These are phyloP conservation scores for Phaeosphaeria sp. DNA, from an alignment of 2,329 filamentous ascomycete species.

Conservation along the genomic window DNA sequence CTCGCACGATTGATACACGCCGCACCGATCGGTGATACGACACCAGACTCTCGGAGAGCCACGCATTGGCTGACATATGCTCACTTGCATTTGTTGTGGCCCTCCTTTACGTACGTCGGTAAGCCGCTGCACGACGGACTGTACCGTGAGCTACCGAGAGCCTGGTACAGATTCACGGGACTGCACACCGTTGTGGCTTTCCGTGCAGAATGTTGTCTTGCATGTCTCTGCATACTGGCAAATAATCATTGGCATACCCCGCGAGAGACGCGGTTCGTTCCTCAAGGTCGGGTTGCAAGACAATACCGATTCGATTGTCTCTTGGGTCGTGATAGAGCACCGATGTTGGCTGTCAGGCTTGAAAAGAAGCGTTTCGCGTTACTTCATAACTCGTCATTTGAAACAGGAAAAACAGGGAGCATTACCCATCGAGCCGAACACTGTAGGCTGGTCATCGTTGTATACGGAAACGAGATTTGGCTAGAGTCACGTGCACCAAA, in stretches of 20 bases:
- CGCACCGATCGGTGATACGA: not conserved
- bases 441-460: not conserved
- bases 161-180: constrained; percentile 21
- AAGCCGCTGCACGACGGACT: constrained; percentile 15
- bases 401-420: not conserved
- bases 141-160: constrained; percentile 12
- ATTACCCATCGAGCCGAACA: not conserved
- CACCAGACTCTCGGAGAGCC: constrained; percentile 5
- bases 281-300: not conserved
- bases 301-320: not conserved
- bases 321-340: not conserved
- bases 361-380: no score
- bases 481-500: not conserved
- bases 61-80: constrained; percentile 4
- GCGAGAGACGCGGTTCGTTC: not conserved
- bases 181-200: constrained; percentile 11
- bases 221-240: not conserved
- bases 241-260: not conserved
- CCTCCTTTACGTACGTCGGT: constrained; percentile 14
- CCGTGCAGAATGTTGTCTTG: constrained; percentile 5
- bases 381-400: not conserved
- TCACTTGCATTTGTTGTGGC: constrained; percentile 4
- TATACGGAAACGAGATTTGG: not conserved
- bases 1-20: not conserved
- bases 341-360: not conserved